Conservation (phyloP, 2,329 filamentous ascomycete genomes). For the Drechslerella dactyloides region DNA sequence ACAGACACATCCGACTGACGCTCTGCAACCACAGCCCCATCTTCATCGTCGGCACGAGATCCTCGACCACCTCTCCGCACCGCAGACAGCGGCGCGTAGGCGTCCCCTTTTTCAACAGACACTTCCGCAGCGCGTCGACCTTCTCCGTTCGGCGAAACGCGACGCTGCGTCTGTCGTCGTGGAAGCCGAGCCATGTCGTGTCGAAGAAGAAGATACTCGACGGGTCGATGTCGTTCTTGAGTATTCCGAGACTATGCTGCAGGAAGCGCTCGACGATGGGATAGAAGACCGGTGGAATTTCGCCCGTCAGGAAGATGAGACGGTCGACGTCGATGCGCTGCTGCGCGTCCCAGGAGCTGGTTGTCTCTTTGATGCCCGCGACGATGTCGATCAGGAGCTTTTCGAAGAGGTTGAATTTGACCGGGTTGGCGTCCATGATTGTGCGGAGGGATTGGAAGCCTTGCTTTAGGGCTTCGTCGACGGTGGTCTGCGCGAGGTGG, state of each 20-base stretch:
- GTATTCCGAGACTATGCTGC: constrained; percentile 49
- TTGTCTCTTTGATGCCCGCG: constrained; percentile 52
- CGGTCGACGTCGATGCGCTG: constrained; percentile 52
- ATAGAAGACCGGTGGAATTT: constrained; percentile 53
- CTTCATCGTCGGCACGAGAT: constrained; percentile 56
- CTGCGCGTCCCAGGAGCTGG: constrained; percentile 51
- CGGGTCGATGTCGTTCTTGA: constrained; percentile 54
- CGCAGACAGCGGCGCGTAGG: constrained; percentile 53
- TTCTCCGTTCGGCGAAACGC: constrained; percentile 51
- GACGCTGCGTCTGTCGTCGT: constrained; percentile 53
- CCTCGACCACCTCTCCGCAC: constrained; percentile 54
- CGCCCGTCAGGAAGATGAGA: constrained; percentile 54
- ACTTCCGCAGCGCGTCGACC: constrained; percentile 55
- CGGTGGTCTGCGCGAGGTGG: constrained; percentile 50
- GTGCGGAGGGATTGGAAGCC: constrained; percentile 47
- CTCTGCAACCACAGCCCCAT: constrained; percentile 53
- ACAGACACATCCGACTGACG: constrained; percentile 56
- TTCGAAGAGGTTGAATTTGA: constrained; percentile 55
- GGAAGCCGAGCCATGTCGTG: constrained; percentile 54
- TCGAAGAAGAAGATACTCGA: constrained; percentile 54
- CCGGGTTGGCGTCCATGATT: constrained; percentile 54
- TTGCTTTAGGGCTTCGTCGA: constrained; percentile 44
- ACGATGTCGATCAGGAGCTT: constrained; percentile 54
- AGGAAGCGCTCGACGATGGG: constrained; percentile 53
- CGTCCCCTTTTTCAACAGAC: constrained; percentile 52